phyloP scores from a whole-genome alignment of 2,329 filamentous ascomycete species.

The Aspergillus neotritici region DNA sequence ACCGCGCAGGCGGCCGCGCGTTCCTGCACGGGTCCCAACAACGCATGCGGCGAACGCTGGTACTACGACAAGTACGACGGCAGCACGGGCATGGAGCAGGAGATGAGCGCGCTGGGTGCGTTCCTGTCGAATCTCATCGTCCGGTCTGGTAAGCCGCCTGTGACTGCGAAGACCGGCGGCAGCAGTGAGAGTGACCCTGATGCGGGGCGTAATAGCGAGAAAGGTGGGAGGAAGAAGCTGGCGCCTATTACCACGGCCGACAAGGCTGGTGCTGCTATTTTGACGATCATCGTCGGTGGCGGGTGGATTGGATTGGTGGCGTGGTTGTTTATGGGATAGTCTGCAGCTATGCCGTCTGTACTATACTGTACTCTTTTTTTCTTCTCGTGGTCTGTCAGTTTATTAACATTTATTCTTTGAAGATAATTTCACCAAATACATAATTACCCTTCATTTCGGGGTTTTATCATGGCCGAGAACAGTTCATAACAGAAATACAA shows the following conservation, averaged over 20 bases:
- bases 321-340: slow-evolving; percentile 1
- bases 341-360: too few species aligned
- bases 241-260: slow-evolving; percentile 18
- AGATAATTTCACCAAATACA: too few species aligned
- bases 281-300: slow-evolving; percentile 23
- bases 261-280: slow-evolving; percentile 26
- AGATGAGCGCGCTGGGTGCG: slow-evolving; percentile 61
- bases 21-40: slow-evolving; percentile 55
- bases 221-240: not conserved
- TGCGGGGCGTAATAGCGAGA: slow-evolving; percentile 18
- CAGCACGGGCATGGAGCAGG: slow-evolving; percentile 56
- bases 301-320: not conserved
- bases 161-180: slow-evolving; percentile 46
- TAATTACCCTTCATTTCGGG: too few species aligned
- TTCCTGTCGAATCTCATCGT: slow-evolving; percentile 55
- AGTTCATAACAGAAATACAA: too few species aligned
- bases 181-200: slow-evolving; percentile 34
- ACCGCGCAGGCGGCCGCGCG: slow-evolving; percentile 55
- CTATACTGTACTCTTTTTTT: too few species aligned
- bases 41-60: slow-evolving; percentile 60
- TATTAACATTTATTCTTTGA: too few species aligned
- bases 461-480: too few species aligned
- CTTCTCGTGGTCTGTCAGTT: too few species aligned
- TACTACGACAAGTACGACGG: slow-evolving; percentile 46
- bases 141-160: slow-evolving; percentile 41